Evolutionary conservation across 495 filamentous ascomycete species (phyloP).

Genomic region (Astrothelium macrocarpum): DNA sequence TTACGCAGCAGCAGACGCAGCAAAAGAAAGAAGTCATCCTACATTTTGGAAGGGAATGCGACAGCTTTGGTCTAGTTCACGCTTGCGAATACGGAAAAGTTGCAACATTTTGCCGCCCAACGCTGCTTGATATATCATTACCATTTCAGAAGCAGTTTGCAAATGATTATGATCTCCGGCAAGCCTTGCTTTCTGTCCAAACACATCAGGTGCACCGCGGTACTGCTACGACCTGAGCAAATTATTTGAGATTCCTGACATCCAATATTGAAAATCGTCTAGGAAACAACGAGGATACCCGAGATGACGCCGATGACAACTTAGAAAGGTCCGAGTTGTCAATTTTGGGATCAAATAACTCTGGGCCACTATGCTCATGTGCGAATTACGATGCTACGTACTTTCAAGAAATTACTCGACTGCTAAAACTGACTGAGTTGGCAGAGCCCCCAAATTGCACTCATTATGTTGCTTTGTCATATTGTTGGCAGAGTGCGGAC

Average conservation of each 20-base stretch:
- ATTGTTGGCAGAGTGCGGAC: neutral
- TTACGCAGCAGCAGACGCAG: too few species aligned
- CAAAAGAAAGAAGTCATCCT: too few species aligned
- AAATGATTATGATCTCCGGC: neutral
- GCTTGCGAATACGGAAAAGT: too few species aligned
- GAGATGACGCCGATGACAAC: neutral
- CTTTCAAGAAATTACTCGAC: neutral
- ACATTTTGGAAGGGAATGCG: too few species aligned
- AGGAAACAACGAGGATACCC: neutral
- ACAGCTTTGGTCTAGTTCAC: too few species aligned
- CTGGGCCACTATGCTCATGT: neutral
- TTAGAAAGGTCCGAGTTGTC: neutral
- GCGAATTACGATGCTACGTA: neutral
- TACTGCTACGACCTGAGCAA: neutral
- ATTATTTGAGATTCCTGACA: constrained; percentile 5
- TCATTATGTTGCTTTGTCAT: neutral
- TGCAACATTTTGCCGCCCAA: neutral
- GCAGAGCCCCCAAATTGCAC: neutral
- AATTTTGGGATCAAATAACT: neutral
- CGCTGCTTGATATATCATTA: neutral
- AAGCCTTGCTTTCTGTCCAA: neutral
- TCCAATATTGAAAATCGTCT: neutral
- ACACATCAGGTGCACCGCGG: neutral
- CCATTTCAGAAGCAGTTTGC: neutral
- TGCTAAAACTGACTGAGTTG: neutral